phyloP scores from a whole-genome alignment of 2,329 filamentous ascomycete species.

The Diaporthe vexans region DNA sequence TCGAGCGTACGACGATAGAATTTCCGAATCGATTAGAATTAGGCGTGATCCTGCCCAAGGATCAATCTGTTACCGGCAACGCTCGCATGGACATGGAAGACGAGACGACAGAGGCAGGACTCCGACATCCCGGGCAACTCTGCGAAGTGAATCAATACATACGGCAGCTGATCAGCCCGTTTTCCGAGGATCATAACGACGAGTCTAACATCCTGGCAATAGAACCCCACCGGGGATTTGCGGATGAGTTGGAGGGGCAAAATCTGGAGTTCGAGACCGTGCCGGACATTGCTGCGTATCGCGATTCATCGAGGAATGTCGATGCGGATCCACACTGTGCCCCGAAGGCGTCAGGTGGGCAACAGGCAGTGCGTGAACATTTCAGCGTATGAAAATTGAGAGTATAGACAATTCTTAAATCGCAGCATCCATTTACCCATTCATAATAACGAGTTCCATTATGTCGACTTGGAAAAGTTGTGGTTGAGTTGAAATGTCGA shows the following conservation, averaged over 20 bases:
- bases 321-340: neutral
- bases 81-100: neutral
- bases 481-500: neutral
- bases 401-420: neutral
- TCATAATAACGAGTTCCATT: neutral
- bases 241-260: neutral
- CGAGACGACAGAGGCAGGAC: conserved; percentile 15
- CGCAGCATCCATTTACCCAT: neutral
- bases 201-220: neutral
- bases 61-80: neutral
- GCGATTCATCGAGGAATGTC: neutral
- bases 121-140: conserved; percentile 13
- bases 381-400: neutral
- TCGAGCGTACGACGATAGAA: neutral
- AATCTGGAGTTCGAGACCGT: conserved; percentile 4
- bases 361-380: neutral
- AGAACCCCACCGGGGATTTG: neutral
- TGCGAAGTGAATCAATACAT: neutral
- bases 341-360: neutral
- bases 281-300: neutral
- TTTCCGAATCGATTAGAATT: conserved; percentile 2
- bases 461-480: neutral
- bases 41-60: neutral
- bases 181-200: neutral
- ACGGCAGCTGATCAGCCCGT: neutral